Percentiles rank a stretch among this genome's conserved stretches.
These are phyloP conservation scores for Lathyrus tuberosus DNA, from an alignment of 306 rosid species.

Conservation along the genomic window DNA sequence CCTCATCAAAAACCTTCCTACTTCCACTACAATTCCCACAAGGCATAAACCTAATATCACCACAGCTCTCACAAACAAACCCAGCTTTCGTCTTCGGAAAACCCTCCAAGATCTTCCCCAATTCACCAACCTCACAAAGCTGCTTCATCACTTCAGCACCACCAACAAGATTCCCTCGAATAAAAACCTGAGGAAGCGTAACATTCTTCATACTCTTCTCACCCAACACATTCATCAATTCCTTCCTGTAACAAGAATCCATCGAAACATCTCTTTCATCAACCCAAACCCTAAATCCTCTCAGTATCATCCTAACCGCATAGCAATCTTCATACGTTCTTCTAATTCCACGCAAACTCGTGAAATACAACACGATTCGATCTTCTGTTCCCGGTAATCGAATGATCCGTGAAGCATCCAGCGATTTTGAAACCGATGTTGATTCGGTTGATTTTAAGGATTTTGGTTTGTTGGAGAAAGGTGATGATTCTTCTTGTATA, in stretches of 20 bases:
- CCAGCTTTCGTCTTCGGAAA: constrained; percentile 72
- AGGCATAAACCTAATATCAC: constrained; percentile 83
- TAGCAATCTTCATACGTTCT: constrained; percentile 91
- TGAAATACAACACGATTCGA: constrained; percentile 77
- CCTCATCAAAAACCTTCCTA: constrained; percentile 86
- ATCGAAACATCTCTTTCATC: constrained; percentile 87
- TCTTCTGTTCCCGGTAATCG: constrained; percentile 72
- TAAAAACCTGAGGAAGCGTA: constrained; percentile 76
- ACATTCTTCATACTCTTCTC: constrained; percentile 55
- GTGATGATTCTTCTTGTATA: constrained; percentile 40
- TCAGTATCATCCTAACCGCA: constrained; percentile 72
- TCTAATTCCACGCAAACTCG: constrained; percentile 84
- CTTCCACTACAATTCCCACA: constrained; percentile 86
- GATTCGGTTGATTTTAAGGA: constrained; percentile 55
- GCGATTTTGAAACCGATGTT: neutral
- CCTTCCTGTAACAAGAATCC: constrained; percentile 70
- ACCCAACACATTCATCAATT: constrained; percentile 70
- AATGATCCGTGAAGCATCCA: constrained; percentile 34
- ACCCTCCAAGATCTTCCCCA: constrained; percentile 73
- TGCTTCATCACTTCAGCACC: constrained; percentile 77
- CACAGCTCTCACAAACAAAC: constrained; percentile 76
- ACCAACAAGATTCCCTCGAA: constrained; percentile 71
- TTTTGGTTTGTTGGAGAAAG: constrained; percentile 29
- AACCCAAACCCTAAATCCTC: constrained; percentile 91
- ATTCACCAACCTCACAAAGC: constrained; percentile 75